Evolutionary conservation across 2,329 filamentous ascomycete genomes (phyloP).

Genomic region (Triangularia verruculosa): DNA sequence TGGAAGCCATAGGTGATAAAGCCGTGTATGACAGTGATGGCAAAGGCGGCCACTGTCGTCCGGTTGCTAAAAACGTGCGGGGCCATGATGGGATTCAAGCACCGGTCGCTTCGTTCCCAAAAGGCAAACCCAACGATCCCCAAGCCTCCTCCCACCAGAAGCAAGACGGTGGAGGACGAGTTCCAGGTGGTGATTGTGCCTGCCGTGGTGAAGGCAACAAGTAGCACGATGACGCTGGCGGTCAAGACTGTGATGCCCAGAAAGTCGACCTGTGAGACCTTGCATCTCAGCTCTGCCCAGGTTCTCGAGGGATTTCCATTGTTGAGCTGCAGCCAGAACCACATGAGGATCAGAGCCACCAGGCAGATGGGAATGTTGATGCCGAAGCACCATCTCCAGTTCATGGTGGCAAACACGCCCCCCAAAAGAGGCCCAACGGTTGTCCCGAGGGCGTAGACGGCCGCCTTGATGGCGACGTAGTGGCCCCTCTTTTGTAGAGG

Average conservation of each 20-base stretch:
- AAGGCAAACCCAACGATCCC: conserved; percentile 22
- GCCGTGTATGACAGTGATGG: conserved; percentile 38
- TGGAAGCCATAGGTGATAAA: conserved; percentile 38
- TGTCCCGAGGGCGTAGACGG: conserved; percentile 36
- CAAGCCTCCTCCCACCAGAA: conserved; percentile 7
- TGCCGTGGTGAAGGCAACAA: conserved; percentile 23
- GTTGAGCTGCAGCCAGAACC: conserved; percentile 26
- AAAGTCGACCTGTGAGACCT: conserved; percentile 23
- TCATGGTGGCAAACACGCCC: conserved; percentile 28
- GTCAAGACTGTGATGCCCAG: conserved; percentile 24
- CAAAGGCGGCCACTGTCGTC: conserved; percentile 35
- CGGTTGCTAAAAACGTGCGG: conserved; percentile 44
- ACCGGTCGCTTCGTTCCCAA: conserved; percentile 24
- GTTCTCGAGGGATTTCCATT: conserved; percentile 13
- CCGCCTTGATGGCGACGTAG: conserved; percentile 38
- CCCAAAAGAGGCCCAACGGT: conserved; percentile 34
- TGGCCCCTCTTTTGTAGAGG: conserved; percentile 45
- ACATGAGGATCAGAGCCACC: conserved; percentile 25
- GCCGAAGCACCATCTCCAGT: conserved; percentile 43
- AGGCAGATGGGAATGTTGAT: conserved; percentile 31
- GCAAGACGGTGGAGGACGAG: conserved; percentile 14
- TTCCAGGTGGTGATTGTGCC: conserved; percentile 23
- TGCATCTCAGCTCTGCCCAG: background rate
- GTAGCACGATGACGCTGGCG: conserved; percentile 23
- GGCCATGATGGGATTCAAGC: conserved; percentile 40